A percentile compares a stretch with the other conserved stretches of the same genome.
phyloP scores from a whole-genome alignment of 2,329 filamentous ascomycete species.

The Aspergillus sp. region DNA sequence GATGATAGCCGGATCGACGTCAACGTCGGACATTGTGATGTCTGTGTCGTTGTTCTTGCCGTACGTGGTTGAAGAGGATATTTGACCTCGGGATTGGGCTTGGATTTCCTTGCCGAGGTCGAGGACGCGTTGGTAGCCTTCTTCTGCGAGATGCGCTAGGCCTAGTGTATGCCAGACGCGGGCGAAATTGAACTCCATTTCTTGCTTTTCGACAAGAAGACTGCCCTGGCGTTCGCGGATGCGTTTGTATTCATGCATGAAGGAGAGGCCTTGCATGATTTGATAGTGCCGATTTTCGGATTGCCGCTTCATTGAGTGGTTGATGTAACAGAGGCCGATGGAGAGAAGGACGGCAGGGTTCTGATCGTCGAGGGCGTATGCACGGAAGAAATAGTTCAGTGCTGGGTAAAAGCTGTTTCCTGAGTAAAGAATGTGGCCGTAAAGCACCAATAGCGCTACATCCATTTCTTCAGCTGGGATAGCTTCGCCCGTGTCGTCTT shows the following conservation, averaged over 20 bases:
- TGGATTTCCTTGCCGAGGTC: conserved; percentile 50
- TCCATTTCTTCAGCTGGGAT: conserved; percentile 59
- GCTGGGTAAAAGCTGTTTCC: conserved; percentile 82
- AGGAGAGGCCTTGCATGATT: conserved; percentile 79
- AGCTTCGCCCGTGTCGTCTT: conserved; percentile 35
- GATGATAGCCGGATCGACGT: conserved; percentile 8
- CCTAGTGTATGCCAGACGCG: conserved; percentile 75
- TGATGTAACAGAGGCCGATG: conserved; percentile 80
- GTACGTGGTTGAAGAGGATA: conserved; percentile 8
- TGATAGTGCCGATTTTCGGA: conserved; percentile 87
- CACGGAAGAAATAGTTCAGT: conserved; percentile 82
- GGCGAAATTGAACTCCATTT: conserved; percentile 80
- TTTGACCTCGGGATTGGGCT: conserved; percentile 20
- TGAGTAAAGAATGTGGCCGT: conserved; percentile 84
- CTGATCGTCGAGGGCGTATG: conserved; percentile 67
- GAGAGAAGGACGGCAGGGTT: conserved; percentile 79
- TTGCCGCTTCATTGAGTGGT: conserved; percentile 85
- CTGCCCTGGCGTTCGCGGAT: conserved; percentile 50
- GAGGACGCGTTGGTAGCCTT: conserved; percentile 66
- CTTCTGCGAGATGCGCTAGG: conserved; percentile 68
- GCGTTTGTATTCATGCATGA: conserved; percentile 72
- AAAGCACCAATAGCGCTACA: conserved; percentile 78
- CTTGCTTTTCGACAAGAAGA: conserved; percentile 57
- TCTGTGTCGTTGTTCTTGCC: conserved; percentile 46
- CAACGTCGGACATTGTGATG: conserved; percentile 22